Evolutionary conservation across 2,329 filamentous ascomycete species (phyloP).

Genomic region (Pseudocercospora pini-densiflorae): DNA sequence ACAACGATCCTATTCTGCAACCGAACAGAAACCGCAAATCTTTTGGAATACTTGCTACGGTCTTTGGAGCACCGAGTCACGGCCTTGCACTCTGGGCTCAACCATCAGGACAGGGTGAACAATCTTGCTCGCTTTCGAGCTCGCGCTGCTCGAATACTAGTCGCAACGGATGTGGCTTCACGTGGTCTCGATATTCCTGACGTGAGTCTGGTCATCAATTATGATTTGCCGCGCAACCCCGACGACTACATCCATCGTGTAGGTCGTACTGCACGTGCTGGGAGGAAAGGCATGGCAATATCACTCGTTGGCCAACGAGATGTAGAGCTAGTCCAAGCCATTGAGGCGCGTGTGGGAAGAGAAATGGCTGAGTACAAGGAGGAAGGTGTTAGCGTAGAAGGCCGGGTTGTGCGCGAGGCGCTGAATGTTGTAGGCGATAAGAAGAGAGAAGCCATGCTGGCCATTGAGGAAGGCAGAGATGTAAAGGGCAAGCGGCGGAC

Average conservation of each 20-base stretch:
- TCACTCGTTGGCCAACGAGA: slow-evolving; percentile 93
- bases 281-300: slow-evolving; percentile 78
- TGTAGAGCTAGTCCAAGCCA: slow-evolving; percentile 86
- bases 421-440: slow-evolving; percentile 93
- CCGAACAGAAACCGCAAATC: slow-evolving; percentile 82
- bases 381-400: slow-evolving; percentile 93
- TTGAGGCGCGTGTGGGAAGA: slow-evolving; percentile 80
- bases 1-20: slow-evolving; percentile 95
- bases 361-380: slow-evolving; percentile 84
- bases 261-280: slow-evolving; percentile 91
- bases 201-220: slow-evolving; percentile 89
- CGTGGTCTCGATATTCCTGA: slow-evolving; percentile 95
- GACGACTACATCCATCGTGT: slow-evolving; percentile 98
- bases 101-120: slow-evolving; percentile 80
- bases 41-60: slow-evolving; percentile 85
- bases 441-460: slow-evolving; percentile 87
- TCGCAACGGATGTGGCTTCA: slow-evolving; percentile 95
- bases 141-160: slow-evolving; percentile 78
- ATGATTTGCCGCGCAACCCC: slow-evolving; percentile 92
- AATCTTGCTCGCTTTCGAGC: slow-evolving; percentile 94
- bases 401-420: slow-evolving; percentile 79
- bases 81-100: slow-evolving; percentile 83
- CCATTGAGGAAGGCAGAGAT: slow-evolving; percentile 90
- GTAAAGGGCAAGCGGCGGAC: slow-evolving; percentile 75
- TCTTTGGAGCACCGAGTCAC: slow-evolving; percentile 89